Evolutionary conservation across 139 green algal species (phyloP), one percentile per base, ranked within the genome.

Genomic region (Coccomyxa sp.): DNA sequence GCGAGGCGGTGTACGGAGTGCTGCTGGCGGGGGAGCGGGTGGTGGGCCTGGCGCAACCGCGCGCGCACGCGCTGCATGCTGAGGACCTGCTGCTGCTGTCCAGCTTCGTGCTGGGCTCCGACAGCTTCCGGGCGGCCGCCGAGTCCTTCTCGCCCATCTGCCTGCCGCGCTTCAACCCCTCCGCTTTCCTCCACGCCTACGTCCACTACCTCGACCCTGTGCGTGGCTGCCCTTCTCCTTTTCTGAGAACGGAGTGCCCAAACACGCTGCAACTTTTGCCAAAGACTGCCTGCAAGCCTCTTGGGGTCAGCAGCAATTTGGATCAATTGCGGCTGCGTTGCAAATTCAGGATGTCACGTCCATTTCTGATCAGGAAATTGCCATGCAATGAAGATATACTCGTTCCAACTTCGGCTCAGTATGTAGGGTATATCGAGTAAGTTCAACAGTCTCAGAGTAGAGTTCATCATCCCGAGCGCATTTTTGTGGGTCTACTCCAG

Each of bases 121-220:
- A 86, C 17, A 86, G 77, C 13, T 91, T 95, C 60, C 85, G 86
- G 67, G 87, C 89, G 28, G 86, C 89, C 9, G 85, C 89, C 12
- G 90, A 96, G 81, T 88, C 87, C 17, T 95, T 97, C 81, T 91
- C 89, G 0, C 95, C 94, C 0, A 79, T 98, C 10, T 98, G 95
- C 87, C 85, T 98, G 27, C 95, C 95, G 0, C 83, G 87, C 83
- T 96, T 90, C 92, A 94, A 97, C 88, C 66, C 91, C 0, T 79
- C 87, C 31, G 93, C 91, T 31, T 95, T 96, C 86, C 86, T 98
- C 74, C 93, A 97, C 79, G 94, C 95, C 10, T 96, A 96, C 77
- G 90, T 97, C 21, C 30, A 84, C 66, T 95, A 91, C 88, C 31
- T 93, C 30, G 86, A 94, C 18, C 57, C 51, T 32, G 13, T 71